Conservation (phyloP, 2,329 filamentous ascomycete species). For the Remersonia thermophila region DNA sequence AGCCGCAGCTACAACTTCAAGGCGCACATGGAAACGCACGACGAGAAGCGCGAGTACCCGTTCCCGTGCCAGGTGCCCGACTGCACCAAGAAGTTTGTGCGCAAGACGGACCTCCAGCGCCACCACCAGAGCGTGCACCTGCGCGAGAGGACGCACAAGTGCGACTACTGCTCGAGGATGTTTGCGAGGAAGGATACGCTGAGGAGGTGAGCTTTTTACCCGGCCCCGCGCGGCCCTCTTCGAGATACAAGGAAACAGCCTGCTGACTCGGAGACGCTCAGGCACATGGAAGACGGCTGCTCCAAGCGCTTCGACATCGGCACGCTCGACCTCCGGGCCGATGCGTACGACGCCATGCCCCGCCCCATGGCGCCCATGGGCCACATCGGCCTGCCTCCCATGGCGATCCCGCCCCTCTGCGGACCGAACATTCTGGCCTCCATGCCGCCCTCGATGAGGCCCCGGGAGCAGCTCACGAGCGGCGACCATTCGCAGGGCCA, state of each 20-base stretch:
- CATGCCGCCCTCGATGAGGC: slow-evolving; percentile 14
- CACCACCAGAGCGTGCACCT: slow-evolving; percentile 58
- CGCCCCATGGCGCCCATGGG: slow-evolving; percentile 14
- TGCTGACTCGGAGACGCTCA: slow-evolving; percentile 22
- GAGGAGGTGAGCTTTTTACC: slow-evolving; percentile 49
- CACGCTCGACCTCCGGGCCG: slow-evolving; percentile 34
- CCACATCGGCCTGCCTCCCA: slow-evolving; percentile 19
- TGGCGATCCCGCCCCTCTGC: slow-evolving; percentile 20
- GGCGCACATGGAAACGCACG: slow-evolving; percentile 74
- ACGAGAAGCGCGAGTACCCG: slow-evolving; percentile 58
- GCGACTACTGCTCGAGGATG: slow-evolving; percentile 54
- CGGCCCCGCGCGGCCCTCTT: not conserved
- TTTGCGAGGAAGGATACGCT: slow-evolving; percentile 77
- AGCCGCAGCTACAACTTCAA: slow-evolving; percentile 78
- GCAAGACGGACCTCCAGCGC: slow-evolving; percentile 64
- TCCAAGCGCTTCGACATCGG: slow-evolving; percentile 51
- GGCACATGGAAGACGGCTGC: slow-evolving; percentile 68
- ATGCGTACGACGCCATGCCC: slow-evolving; percentile 19
- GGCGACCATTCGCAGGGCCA: slow-evolving; percentile 11
- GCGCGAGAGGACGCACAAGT: slow-evolving; percentile 58
- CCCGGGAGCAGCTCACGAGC: slow-evolving; percentile 9
- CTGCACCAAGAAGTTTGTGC: slow-evolving; percentile 66
- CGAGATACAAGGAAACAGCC: not conserved
- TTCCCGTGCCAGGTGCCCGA: slow-evolving; percentile 52
- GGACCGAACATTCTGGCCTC: slow-evolving; percentile 14